Base-by-base conservation (phyloP, 495 filamentous ascomycete species). In the Aspergillus kassunensis region DNA sequence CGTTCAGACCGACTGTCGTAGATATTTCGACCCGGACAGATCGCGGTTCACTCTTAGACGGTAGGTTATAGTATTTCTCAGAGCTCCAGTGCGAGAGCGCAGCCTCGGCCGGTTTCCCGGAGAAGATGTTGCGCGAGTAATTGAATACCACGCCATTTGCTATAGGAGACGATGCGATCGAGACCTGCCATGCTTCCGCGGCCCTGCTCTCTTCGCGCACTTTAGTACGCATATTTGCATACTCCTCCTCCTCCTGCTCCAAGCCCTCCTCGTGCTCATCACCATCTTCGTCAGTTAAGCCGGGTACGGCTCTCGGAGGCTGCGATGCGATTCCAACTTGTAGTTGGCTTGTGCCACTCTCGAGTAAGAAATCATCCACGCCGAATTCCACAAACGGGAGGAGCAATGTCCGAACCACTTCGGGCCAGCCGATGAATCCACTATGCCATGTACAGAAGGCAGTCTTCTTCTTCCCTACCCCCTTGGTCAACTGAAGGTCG, bases 111-210 rank as follows among this genome's bases (percentile, higher is more conserved):
- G 70, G 43, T 33, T 56, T 67, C 2, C 71, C 68, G 8, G 71
- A 70, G 39, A 77, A 77, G 24, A 77, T 42, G 34, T 73, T 77
- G 1, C 72, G 66, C 11, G 66, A 63, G 47, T 77, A 77, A 20
- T 18, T 65, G 25, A 73, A 48, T 6, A 58, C 55, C 15, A 77
- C 12, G 15, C 51, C 63, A 4, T 58, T 66, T 19, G 56, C 57
- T 2, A 29, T 41, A 0, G 73, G 73, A 31, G 59, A 58, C 10
- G 64, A 65, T 34, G 57, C 37, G 16, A 69, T 24, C 8, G 44
- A 55, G 0, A 61, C 57, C 39, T 68, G 60, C 69, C 70, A 76
- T 3, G 62, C 47, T 43, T 74, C 73, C 0, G 59, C 64, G 3
- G 63, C 58, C 18, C 57, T 58, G 50, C 63, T 36, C 18, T 61